Base-by-base conservation (phyloP, 2,329 filamentous ascomycete species). In the Diaporthe ilicicola region DNA sequence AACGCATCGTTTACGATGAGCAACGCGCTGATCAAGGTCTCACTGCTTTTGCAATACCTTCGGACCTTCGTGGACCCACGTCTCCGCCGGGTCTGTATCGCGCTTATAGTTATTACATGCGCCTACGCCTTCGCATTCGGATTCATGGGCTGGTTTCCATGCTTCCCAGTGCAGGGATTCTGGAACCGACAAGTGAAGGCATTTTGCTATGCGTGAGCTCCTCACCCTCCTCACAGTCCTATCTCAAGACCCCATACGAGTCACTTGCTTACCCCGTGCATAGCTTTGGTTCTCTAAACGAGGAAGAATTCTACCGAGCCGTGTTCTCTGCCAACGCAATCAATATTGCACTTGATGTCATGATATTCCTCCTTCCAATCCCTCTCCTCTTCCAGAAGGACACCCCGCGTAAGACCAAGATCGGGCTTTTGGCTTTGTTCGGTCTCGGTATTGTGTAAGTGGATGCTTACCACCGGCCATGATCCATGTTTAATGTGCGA, bases 351-450 rank as follows among this genome's bases (percentile, higher is more conserved):
- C 70, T 81, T 9, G 78, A 81, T 34, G 73, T 80, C 9, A 51
- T 77, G n/a, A 76, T 79, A 0, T 77, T 81, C n/a, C 74, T 76
- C 1, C 78, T 81, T 9, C 77, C 79, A 6, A 73, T 79, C 0
- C 79, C 78, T 3, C 67, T 81, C 3, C 80, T 77, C 29, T 75
- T 78, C 50, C 29, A 74, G 24, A 74, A 73, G 7, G 69, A 72
- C 27, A 77, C 76, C 32, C 69, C 73, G 44, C 73, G 73, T 53
- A 80, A 78, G 74, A 78, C 79, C 19, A 75, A 79, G 10, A 39
- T 78, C 9, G 78, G 77, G 0, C 75, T 81, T 2, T 61, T 77
- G 0, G 67, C 74, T 1, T 74, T 82, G 9, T 70, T 81, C 32
- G 55, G 78, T 1, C 72, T 82, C 24, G 80, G 80, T 0, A 67